A percentile compares a stretch with the other conserved stretches of the same genome.
Evolutionary conservation across 371 early-diverging fungal species (phyloP).

Genomic region (Syncephalastrum monosporum): DNA sequence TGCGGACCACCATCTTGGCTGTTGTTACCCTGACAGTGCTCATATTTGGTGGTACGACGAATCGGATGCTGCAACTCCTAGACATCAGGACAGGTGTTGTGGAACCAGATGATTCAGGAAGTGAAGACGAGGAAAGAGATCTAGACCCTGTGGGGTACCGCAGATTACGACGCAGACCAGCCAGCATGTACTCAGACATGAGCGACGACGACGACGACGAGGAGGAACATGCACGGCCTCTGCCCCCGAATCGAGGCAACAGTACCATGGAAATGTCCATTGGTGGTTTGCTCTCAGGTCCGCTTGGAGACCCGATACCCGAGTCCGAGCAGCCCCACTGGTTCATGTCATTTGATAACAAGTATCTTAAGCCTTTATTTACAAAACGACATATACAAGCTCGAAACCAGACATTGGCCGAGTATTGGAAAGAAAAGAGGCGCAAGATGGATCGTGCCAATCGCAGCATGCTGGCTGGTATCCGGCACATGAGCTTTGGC

Average conservation of each 20-base stretch:
- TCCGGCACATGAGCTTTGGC: slow-evolving; percentile 28
- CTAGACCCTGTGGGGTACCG: slow-evolving; percentile 29
- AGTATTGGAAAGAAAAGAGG: slow-evolving; percentile 48
- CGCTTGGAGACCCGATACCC: slow-evolving; percentile 53
- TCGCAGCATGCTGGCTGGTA: slow-evolving; percentile 42
- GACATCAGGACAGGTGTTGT: slow-evolving; percentile 77
- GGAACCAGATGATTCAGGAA: slow-evolving; percentile 52
- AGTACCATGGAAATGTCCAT: slow-evolving; percentile 36
- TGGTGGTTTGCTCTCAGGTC: slow-evolving; percentile 43
- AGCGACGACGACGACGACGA: slow-evolving; percentile 15
- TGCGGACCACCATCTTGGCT: slow-evolving; percentile 87
- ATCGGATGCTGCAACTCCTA: slow-evolving; percentile 72
- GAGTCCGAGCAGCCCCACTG: slow-evolving; percentile 67
- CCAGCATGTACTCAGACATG: slow-evolving; percentile 8
- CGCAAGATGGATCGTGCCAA: slow-evolving; percentile 50
- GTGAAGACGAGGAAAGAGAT: slow-evolving; percentile 55
- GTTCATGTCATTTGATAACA: slow-evolving; percentile 84
- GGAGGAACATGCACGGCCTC: slow-evolving; percentile 5
- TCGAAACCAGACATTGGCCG: slow-evolving; percentile 44
- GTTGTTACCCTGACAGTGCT: slow-evolving; percentile 89
- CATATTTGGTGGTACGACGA: slow-evolving; percentile 88
- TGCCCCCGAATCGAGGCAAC: slow-evolving; percentile 3
- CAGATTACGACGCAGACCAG: slow-evolving; percentile 19
- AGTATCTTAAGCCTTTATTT: slow-evolving; percentile 79
- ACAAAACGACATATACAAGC: slow-evolving; percentile 48